Evolutionary conservation across 2,329 filamentous ascomycete genomes (phyloP).

Genomic region (Didymella lethalis): DNA sequence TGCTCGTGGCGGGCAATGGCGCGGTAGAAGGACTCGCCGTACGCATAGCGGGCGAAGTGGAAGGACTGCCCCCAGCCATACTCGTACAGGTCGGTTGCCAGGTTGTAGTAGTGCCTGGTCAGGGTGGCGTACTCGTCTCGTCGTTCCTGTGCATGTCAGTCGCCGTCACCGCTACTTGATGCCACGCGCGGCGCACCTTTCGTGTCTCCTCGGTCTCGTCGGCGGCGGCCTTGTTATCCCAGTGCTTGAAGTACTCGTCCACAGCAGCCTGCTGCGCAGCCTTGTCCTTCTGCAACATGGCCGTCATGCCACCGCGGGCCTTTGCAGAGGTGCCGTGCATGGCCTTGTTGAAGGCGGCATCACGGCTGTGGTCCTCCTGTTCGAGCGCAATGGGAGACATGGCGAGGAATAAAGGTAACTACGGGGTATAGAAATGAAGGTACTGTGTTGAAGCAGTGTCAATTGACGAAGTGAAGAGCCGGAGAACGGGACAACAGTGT

Average conservation of each 20-base stretch:
- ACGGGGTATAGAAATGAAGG: slow-evolving; percentile 12
- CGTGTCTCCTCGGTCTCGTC: slow-evolving; percentile 85
- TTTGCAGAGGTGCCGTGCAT: slow-evolving; percentile 80
- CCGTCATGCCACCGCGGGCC: slow-evolving; percentile 75
- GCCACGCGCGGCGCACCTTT: slow-evolving; percentile 62
- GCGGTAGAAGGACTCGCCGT: slow-evolving; percentile 85
- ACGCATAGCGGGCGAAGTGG: slow-evolving; percentile 94
- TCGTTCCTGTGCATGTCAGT: slow-evolving; percentile 66
- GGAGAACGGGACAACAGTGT: slow-evolving; percentile 24
- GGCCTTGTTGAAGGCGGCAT: slow-evolving; percentile 90
- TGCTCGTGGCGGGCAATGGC: slow-evolving; percentile 97
- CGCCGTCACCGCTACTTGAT: slow-evolving; percentile 4
- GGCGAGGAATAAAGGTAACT: slow-evolving; percentile 19
- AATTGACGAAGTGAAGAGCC: slow-evolving; percentile 30
- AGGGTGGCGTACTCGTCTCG: slow-evolving; percentile 90
- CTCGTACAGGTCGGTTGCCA: slow-evolving; percentile 95
- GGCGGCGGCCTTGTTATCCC: slow-evolving; percentile 81
- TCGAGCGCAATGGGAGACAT: slow-evolving; percentile 71
- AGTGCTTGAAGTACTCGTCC: slow-evolving; percentile 96
- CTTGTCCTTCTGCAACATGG: slow-evolving; percentile 86
- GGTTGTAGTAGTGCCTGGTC: slow-evolving; percentile 96
- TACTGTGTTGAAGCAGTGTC: slow-evolving; percentile 25
- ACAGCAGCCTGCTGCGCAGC: slow-evolving; percentile 80
- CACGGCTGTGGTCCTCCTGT: slow-evolving; percentile 80
- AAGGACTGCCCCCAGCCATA: slow-evolving; percentile 96